Percentiles rank a stretch among this genome's conserved stretches.
phyloP scores from a whole-genome alignment of 2,329 filamentous ascomycete species.

The Pseudogymnoascus sp. region DNA sequence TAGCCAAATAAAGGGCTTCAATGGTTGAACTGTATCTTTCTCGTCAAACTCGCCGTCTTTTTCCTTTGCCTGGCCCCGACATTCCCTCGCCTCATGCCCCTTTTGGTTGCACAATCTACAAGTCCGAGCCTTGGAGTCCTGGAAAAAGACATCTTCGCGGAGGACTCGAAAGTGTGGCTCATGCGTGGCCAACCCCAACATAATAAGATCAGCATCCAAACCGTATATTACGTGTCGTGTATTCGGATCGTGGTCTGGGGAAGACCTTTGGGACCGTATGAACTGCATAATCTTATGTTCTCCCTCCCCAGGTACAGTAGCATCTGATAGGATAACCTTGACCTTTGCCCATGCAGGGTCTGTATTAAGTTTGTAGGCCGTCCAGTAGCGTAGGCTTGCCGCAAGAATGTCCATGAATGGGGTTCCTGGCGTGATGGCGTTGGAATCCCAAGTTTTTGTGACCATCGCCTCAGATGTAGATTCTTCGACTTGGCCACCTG shows the following conservation, averaged over 20 bases:
- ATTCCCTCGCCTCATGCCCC: slow-evolving; percentile 82
- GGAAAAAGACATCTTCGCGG: slow-evolving; percentile 92
- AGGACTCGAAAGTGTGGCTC: slow-evolving; percentile 95
- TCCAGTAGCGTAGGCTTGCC: slow-evolving; percentile 87
- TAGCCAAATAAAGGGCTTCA: slow-evolving; percentile 97
- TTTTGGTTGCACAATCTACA: slow-evolving; percentile 89
- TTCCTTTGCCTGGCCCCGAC: slow-evolving; percentile 68
- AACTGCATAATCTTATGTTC: slow-evolving; percentile 99
- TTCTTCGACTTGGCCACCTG: slow-evolving; percentile 54
- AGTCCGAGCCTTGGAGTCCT: slow-evolving; percentile 71
- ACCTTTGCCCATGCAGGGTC: slow-evolving; percentile 92
- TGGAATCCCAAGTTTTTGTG: slow-evolving; percentile 88
- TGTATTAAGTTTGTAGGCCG: slow-evolving; percentile 93
- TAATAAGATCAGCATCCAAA: slow-evolving; percentile 95
- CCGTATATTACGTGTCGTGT: slow-evolving; percentile 98
- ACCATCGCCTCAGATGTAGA: slow-evolving; percentile 53
- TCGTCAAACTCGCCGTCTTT: slow-evolving; percentile 75
- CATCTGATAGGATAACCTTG: slow-evolving; percentile 98
- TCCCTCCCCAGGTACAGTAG: slow-evolving; percentile 92
- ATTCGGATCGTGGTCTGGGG: slow-evolving; percentile 88
- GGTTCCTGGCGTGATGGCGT: slow-evolving; percentile 86
- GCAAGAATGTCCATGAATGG: slow-evolving; percentile 98
- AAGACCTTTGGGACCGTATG: slow-evolving; percentile 83
- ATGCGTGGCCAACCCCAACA: slow-evolving; percentile 93
- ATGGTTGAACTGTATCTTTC: slow-evolving; percentile 59